These are phyloP conservation scores for Lonicera japonica DNA, from an alignment of 129 eudicot species.

Conservation along the genomic window DNA sequence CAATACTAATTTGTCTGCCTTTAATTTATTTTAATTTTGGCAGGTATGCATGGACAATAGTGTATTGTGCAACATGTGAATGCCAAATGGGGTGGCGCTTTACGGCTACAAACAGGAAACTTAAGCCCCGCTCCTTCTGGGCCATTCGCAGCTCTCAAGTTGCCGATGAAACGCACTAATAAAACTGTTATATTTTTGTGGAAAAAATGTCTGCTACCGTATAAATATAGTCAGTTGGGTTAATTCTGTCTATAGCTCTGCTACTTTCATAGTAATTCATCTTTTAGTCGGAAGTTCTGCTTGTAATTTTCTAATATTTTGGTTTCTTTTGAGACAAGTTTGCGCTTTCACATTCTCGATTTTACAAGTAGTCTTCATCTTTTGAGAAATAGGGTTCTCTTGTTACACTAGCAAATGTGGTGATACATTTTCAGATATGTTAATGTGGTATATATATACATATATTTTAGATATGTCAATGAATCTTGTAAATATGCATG, in stretches of 20 bases:
- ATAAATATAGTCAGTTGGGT: background rate
- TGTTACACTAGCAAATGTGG: background rate
- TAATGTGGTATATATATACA: too few relatives aligned
- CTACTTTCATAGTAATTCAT: background rate
- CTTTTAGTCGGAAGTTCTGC: too few relatives aligned
- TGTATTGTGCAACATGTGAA: slow-evolving; percentile 77
- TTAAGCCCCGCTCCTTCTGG: slow-evolving; percentile 79
- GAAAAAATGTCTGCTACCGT: background rate
- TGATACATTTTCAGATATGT: background rate
- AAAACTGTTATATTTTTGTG: too few relatives aligned
- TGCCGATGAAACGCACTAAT: slow-evolving; percentile 38
- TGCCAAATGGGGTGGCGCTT: slow-evolving; percentile 93
- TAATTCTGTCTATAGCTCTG: background rate
- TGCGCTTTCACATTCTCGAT: too few relatives aligned
- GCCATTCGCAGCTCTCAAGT: slow-evolving; percentile 78
- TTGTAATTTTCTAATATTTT: background rate
- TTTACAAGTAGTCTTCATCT: background rate
- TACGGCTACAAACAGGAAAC: slow-evolving; percentile 54
- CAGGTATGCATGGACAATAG: slow-evolving; percentile 96
- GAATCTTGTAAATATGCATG: too few relatives aligned
- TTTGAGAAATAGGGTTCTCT: background rate
- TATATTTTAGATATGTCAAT: too few relatives aligned
- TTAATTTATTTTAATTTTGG: slow-evolving; percentile 1
- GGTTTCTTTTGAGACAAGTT: too few relatives aligned
- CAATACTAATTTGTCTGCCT: too few relatives aligned